phyloP scores from a whole-genome alignment of 768 basidiomycete species.

The Rhodotorula sphaerocarpa region DNA sequence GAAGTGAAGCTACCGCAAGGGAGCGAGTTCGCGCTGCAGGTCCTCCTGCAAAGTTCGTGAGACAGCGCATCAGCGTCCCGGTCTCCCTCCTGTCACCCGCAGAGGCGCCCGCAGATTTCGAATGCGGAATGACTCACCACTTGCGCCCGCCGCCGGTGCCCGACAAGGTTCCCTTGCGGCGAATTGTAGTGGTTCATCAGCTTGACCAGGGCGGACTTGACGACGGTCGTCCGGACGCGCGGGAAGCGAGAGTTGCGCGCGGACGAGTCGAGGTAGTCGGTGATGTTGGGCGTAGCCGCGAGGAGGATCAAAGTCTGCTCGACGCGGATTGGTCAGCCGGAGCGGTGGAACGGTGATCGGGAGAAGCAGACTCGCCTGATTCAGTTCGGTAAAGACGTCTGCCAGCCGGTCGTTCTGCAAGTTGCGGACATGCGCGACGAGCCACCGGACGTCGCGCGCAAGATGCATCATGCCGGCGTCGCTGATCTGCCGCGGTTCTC shows the following conservation, averaged over 20 bases:
- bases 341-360: too few species aligned
- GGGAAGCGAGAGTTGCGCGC: slow-evolving; percentile 41
- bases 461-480: slow-evolving; percentile 33
- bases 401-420: slow-evolving; percentile 22
- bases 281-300: slow-evolving; percentile 12
- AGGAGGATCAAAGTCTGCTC: slow-evolving; percentile 34
- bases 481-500: slow-evolving; percentile 27
- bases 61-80: background rate
- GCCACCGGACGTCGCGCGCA: slow-evolving; percentile 36
- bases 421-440: slow-evolving; percentile 26
- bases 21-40: slow-evolving; percentile 9
- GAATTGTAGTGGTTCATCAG: slow-evolving; percentile 37
- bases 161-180: slow-evolving; percentile 35
- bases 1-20: too few species aligned
- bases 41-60: slow-evolving; percentile 10
- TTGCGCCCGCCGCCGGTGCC: slow-evolving; percentile 36
- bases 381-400: slow-evolving; percentile 37
- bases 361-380: slow-evolving; percentile 30
- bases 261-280: slow-evolving; percentile 33
- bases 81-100: too few species aligned
- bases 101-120: background rate
- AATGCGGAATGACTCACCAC: background rate
- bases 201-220: slow-evolving; percentile 43
- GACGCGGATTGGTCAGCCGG: background rate
- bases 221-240: slow-evolving; percentile 39